These are phyloP conservation scores for Rhododendron vialii DNA, from an alignment of 148 eudicot genomes.

Conservation along the genomic window DNA sequence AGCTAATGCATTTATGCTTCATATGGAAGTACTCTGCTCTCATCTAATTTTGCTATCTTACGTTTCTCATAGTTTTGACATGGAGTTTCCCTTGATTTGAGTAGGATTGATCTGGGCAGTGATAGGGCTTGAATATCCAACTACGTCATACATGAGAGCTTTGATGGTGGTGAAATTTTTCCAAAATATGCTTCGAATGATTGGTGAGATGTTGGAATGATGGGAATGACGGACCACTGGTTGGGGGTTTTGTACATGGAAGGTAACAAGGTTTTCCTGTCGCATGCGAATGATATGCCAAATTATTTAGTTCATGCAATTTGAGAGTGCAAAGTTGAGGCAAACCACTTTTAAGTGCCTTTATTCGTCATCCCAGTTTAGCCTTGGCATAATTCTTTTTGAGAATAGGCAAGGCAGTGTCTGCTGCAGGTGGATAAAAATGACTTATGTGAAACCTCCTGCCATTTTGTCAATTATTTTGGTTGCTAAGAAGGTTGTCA, in stretches of 20 bases:
- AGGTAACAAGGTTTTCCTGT: neutral
- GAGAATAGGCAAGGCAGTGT: neutral
- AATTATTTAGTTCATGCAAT: neutral
- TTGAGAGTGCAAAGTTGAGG: neutral
- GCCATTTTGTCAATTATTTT: neutral
- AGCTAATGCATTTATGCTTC: neutral
- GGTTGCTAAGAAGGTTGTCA: neutral
- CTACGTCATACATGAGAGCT: neutral
- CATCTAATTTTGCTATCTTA: neutral
- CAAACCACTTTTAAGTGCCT: neutral
- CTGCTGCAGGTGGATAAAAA: neutral
- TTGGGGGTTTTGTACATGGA: neutral
- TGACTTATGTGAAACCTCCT: neutral
- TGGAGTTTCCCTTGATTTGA: slow-evolving; percentile 8
- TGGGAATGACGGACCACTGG: neutral
- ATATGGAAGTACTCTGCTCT: neutral
- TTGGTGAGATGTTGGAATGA: slow-evolving; percentile 1
- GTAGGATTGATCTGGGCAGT: neutral
- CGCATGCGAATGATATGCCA: neutral
- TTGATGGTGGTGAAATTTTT: neutral
- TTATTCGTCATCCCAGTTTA: neutral
- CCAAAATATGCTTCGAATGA: neutral
- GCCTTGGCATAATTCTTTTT: neutral
- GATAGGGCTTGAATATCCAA: neutral
- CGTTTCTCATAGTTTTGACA: neutral